A percentile compares a stretch with the other conserved stretches of the same genome.
phyloP scores from a whole-genome alignment of 805 yeast genomes.

The Kazachstania kunashirensis region DNA sequence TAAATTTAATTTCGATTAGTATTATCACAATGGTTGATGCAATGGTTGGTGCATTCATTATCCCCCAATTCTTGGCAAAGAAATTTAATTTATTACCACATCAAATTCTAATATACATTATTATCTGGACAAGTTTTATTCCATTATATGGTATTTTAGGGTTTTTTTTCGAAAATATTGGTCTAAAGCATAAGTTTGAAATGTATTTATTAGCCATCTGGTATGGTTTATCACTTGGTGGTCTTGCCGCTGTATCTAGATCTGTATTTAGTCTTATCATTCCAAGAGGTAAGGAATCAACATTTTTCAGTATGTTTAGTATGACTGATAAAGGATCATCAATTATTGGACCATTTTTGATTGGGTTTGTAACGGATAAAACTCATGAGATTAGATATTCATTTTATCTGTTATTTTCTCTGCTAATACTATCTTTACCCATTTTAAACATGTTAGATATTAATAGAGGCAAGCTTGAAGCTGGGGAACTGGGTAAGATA shows the following conservation, averaged over 20 bases:
- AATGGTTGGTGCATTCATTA: constrained; percentile 50
- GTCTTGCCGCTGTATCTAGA: constrained; percentile 58
- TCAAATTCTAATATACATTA: constrained; percentile 40
- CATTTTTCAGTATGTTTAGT: constrained; percentile 65
- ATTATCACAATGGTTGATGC: constrained; percentile 59
- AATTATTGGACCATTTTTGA: constrained; percentile 59
- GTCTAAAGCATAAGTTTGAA: constrained; percentile 54
- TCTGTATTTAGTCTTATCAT: constrained; percentile 59
- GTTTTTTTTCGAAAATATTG: constrained; percentile 43
- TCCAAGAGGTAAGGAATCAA: constrained; percentile 66
- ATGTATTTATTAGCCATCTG: constrained; percentile 61
- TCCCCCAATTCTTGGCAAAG: constrained; percentile 38
- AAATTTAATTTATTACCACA: constrained; percentile 37
- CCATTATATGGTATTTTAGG: constrained; percentile 68
- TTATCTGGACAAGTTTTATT: constrained; percentile 53
- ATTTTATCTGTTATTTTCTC: constrained; percentile 49
- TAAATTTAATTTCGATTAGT: constrained; percentile 55
- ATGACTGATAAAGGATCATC: constrained; percentile 78
- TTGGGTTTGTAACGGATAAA: constrained; percentile 62
- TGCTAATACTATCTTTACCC: constrained; percentile 48
- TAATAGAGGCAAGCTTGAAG: constrained; percentile 52
- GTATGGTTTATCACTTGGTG: constrained; percentile 72
- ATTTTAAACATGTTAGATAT: constrained; percentile 47
- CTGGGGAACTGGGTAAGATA: constrained; percentile 31
- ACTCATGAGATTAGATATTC: constrained; percentile 69